These are phyloP conservation scores for Centaurea solstitialis DNA, from an alignment of 129 eudicot genomes.

Conservation along the genomic window DNA sequence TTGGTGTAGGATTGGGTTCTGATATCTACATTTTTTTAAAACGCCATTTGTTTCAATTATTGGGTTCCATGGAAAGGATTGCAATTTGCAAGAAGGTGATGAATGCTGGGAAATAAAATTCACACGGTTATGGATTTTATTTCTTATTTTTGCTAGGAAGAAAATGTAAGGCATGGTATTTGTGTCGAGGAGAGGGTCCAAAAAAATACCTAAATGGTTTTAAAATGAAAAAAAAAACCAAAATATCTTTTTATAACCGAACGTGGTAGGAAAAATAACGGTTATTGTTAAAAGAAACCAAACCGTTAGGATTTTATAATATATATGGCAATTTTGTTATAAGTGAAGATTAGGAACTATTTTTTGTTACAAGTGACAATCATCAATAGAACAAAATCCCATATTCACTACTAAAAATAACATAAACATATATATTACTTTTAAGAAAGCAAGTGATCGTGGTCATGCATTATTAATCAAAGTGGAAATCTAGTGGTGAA, in stretches of 20 bases:
- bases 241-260: not conserved
- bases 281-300: not conserved
- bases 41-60: not conserved
- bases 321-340: not conserved
- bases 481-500: conserved; percentile 11
- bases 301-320: not conserved
- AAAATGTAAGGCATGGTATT: too few species aligned
- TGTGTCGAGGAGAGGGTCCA: too few species aligned
- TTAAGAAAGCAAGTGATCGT: conserved; percentile 7
- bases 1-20: not conserved
- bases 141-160: too few species aligned
- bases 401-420: too few species aligned
- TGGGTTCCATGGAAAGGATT: not conserved
- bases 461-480: conserved; percentile 8
- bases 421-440: not conserved
- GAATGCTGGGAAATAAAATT: not conserved
- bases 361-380: not conserved
- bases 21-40: not conserved
- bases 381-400: too few species aligned
- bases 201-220: too few species aligned
- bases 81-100: not conserved
- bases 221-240: too few species aligned
- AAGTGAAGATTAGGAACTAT: not conserved
- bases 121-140: too few species aligned
- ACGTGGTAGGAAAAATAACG: not conserved